These are phyloP conservation scores for Pseudonitzschia pungens DNA, from an alignment of 108 stramenopile genomes.

Conservation along the genomic window DNA sequence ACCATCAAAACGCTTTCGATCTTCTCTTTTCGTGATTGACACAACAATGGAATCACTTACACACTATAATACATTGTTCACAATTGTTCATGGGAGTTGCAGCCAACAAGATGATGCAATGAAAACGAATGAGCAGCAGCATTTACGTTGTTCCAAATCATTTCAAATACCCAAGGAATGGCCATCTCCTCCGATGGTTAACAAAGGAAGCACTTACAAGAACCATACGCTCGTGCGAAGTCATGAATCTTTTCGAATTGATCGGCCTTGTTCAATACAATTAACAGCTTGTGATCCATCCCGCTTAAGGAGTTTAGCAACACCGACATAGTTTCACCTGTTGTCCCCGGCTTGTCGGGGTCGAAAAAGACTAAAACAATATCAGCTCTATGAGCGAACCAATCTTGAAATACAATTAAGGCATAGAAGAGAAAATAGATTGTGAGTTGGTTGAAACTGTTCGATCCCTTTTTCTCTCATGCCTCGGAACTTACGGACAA, in stretches of 20 bases:
- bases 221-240: constrained; percentile 98
- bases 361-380: constrained; percentile 98
- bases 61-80: too few species aligned
- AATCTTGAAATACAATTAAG: constrained; percentile 32
- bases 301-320: constrained; percentile 91
- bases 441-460: constrained; percentile 44
- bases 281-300: constrained; percentile 98
- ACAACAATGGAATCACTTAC: too few species aligned
- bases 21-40: too few species aligned
- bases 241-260: constrained; percentile 94
- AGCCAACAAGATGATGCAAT: too few species aligned
- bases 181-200: too few species aligned
- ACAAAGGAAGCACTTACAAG: constrained; percentile 26
- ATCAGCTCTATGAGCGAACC: constrained; percentile 98
- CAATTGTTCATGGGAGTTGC: too few species aligned
- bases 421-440: too few species aligned
- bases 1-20: too few species aligned
- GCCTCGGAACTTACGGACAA: not conserved
- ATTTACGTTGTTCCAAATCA: too few species aligned
- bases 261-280: constrained; percentile 98
- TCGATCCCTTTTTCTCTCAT: not conserved
- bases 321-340: constrained; percentile 96
- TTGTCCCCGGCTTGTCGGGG: constrained; percentile 95
- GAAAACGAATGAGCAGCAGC: too few species aligned
- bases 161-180: too few species aligned